Evolutionary conservation across 2,329 filamentous ascomycete genomes (phyloP), one percentile per base, ranked within the genome.

Genomic region (Ophiostoma sp.): DNA sequence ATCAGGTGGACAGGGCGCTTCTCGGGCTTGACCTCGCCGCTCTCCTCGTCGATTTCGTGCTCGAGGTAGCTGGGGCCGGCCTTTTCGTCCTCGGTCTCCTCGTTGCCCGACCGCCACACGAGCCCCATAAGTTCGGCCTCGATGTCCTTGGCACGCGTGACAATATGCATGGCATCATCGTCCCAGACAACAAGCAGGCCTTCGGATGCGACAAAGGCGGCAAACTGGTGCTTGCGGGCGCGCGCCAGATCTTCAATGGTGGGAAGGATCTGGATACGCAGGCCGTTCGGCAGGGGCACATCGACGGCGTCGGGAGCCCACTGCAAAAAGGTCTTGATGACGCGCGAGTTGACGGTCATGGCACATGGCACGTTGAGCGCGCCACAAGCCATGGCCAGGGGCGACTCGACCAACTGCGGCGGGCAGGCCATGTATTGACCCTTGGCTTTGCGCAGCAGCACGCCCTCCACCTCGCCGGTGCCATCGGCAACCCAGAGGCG

Each of bases 151-250:
- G 90, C 91, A 70, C 91, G 84, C 70, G 86, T 80, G 5, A 93
- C 83, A 10, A 94, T 81, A 75, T 92, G 87, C 70, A 89, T 82
- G 0, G 91, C 86, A 70, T 94, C 90, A 74, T 94, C 91, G 74
- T 94, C 91, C 92, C 92, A 95, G 0, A 94, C 90, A 1, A 94
- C 82, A 1, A 95, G 81, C 5, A 94, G 81, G 4, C 87, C 86
- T 72, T 91, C 88, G 0, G 86, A 86, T 1, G 90, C 88, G 60
- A 94, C 84, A 77, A 94, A 94, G 8, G 92, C 91, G 15, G 91
- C 91, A 74, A 90, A 93, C 77, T 94, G 91, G 77, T 92, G 87
- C 77, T 92, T 94, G 71, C 91, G 85, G 5, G 90, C 90, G 57
- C 87, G 83, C 0, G 87, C 84, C 4, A 93, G 83, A 76, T 93